Base-by-base conservation (phyloP, 306 rosid species). In the Vigna angularis region DNA sequence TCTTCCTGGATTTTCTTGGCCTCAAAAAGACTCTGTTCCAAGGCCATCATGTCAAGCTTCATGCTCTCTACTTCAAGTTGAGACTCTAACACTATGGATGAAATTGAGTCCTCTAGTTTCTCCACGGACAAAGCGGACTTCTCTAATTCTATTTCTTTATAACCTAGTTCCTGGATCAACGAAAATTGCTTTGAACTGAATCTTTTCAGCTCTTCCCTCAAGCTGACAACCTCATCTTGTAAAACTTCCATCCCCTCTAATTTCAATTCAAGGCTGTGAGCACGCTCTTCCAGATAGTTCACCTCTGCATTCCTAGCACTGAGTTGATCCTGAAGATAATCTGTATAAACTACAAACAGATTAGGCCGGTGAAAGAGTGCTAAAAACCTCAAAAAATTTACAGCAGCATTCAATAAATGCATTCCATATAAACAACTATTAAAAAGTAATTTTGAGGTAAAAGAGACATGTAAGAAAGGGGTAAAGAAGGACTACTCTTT, bases 41-140 rank as follows among this genome's bases (percentile, higher is more conserved):
- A 83, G 59, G 91, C 82, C 83, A 86, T 85, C 85, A 90, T 85
- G 63, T 94, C 97, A 65, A 92, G 93, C 83, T 86, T 94, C 91
- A 92, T 81, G 81, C 93, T 89, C 86, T 94, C 97, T 64, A 94
- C 82, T 88, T 94, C 98, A 81, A 93, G 89, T 74, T 94, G 93
- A 70, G 97, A 90, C 76, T 94, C 98, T 85, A 94, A 83, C 66
- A 89, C 82, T 78, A 88, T 72, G 62, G 93, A 86, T 56, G 97
- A 84, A 82, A 94, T 79, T 36, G 91, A 84, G 83, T 85, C 95
- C 85, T 90, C 89, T 44, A 90, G 87, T 86, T 87, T 89, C 85
- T 86, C 97, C 40, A 90, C 55, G 61, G 72, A 80, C 81, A 82
- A 71, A 79, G 81, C 58, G 58, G 97, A 92, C 70, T 87, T 83